phyloP scores from a whole-genome alignment of 1,139 yeast genomes.

The Nakaseomyces sp. region DNA sequence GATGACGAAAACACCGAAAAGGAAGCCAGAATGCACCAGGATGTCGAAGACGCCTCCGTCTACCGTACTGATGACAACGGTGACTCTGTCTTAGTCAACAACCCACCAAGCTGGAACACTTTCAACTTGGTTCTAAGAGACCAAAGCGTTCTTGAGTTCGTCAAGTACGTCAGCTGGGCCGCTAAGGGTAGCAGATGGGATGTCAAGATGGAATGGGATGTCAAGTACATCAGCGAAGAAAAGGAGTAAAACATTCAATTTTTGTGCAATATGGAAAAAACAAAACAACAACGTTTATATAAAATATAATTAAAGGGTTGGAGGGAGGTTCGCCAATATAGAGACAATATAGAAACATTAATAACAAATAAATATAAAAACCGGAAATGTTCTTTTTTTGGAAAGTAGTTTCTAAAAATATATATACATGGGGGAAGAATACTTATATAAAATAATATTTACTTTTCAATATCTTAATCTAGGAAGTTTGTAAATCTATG shows the following conservation, averaged over 20 bases:
- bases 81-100: slow-evolving; percentile 72
- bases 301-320: neutral
- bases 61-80: slow-evolving; percentile 50
- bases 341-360: neutral
- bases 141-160: slow-evolving; percentile 74
- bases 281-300: neutral
- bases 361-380: neutral
- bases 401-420: neutral
- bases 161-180: slow-evolving; percentile 80
- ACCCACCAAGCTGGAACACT: slow-evolving; percentile 79
- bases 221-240: slow-evolving; percentile 38
- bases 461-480: neutral
- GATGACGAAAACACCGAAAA: slow-evolving; percentile 44
- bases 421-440: slow-evolving; percentile 9
- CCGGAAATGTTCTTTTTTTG: neutral
- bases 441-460: slow-evolving; percentile 33
- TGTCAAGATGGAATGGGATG: slow-evolving; percentile 70
- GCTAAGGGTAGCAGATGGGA: slow-evolving; percentile 97
- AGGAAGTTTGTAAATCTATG: slow-evolving; percentile 40
- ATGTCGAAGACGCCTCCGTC: slow-evolving; percentile 36
- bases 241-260: slow-evolving; percentile 27
- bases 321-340: neutral
- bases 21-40: slow-evolving; percentile 17
- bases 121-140: slow-evolving; percentile 75
- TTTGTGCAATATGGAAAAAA: too few relatives aligned